Percentiles rank a stretch among this genome's conserved stretches.
phyloP scores from a whole-genome alignment of 345 rosid genomes.

The Moringa oleifera region DNA sequence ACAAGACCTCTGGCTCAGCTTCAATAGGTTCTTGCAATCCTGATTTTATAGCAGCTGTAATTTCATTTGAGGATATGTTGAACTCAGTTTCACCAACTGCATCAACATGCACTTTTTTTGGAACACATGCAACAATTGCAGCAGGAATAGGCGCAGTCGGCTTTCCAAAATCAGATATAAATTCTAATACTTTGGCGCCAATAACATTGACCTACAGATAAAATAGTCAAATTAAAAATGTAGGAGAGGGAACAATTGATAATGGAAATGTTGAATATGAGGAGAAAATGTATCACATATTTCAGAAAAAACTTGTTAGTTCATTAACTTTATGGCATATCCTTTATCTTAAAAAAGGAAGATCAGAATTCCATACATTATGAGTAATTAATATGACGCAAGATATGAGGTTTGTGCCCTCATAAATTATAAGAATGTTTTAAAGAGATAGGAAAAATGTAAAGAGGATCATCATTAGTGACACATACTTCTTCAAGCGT shows the following conservation, averaged over 20 bases:
- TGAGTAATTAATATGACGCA: constrained; percentile 7
- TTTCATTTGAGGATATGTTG: constrained; percentile 65
- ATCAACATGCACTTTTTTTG: constrained; percentile 76
- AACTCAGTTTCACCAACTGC: constrained; percentile 85
- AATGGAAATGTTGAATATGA: neutral
- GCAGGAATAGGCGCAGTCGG: constrained; percentile 92
- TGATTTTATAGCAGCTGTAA: constrained; percentile 60
- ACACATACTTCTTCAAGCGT: constrained; percentile 84
- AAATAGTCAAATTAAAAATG: constrained; percentile 9
- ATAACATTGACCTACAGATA: constrained; percentile 69
- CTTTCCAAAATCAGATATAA: constrained; percentile 89
- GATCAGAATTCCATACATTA: neutral
- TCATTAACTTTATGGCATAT: neutral
- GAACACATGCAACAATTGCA: constrained; percentile 98
- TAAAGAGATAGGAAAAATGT: neutral
- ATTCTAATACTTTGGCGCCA: constrained; percentile 91
- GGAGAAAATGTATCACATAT: neutral
- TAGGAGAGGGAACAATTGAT: neutral
- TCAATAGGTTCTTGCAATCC: constrained; percentile 85
- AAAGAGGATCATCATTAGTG: neutral
- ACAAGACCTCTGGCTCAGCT: constrained; percentile 93
- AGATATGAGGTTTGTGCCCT: neutral
- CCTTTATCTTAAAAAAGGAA: neutral
- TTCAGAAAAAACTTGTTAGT: neutral
- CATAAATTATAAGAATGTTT: neutral